Base-by-base conservation (phyloP, 2,329 filamentous ascomycete genomes). In the Pseudogymnoascus pannorum region DNA sequence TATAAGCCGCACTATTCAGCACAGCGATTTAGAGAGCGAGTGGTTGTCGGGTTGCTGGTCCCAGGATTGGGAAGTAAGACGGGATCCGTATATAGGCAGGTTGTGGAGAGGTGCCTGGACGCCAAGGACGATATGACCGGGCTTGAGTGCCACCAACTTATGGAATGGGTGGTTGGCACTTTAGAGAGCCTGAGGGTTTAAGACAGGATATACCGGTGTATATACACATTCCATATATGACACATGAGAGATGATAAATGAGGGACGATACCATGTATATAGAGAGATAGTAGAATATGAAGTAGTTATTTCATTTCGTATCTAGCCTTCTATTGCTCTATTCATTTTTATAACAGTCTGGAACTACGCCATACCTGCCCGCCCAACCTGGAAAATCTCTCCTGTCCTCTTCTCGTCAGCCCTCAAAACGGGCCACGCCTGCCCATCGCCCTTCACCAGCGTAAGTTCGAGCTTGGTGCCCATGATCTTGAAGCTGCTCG, bases 341-440 rank as follows among this genome's bases (percentile, higher is more conserved):
- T 54, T 31, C 16, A 26, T 54, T 33, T 54, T 9, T 33, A 33
- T 54, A 54, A 12, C 26, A 54, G 48, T n/a, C 20, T 31, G 26
- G 48, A 31, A 20, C 48, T 54, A 54, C 48, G 48, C 48, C 48
- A 54, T 79, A 33, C 87, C 91, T 58, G 94, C 92, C 66, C 86
- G 82, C 12, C 94, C 94, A 65, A 95, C 81, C 76, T 99, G 94
- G 66, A 97, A 85, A 68, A 96, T 96, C 77, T 96, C 89, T 2
- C 86, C 86, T 3, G 83, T 85, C 67, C 78, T 79, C 66, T 77
- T 81, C 68, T 89, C 87, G 67, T 87, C 85, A 60, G 81, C 85
- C 64, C 85, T 79, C 69, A 91, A 71, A 5, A 88, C 85, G 16
- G 86, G 84, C 87, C 87, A 91, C 63, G 85, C 83, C 22, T 77